Conservation (phyloP, 2,329 filamentous ascomycete genomes). For the Colletotrichum sp. region DNA sequence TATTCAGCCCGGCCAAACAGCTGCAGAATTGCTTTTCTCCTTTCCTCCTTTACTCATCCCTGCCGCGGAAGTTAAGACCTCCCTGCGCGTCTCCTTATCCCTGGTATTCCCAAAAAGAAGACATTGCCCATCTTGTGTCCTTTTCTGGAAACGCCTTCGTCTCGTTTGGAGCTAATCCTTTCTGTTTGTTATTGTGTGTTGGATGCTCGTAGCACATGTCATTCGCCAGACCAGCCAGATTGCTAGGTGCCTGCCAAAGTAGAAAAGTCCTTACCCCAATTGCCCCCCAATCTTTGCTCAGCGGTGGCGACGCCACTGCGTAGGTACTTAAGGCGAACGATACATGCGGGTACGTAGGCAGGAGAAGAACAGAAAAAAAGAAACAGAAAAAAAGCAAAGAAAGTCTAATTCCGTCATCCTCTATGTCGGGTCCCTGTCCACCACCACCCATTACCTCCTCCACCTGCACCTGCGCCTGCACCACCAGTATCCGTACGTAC, state of each 20-base stretch:
- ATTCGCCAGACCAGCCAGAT: not conserved
- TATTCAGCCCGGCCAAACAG: not conserved
- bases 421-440: not conserved
- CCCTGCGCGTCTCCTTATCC: not conserved
- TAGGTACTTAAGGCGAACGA: not conserved
- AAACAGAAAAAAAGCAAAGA: not conserved
- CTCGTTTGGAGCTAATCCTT: not conserved
- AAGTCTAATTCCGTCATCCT: not conserved
- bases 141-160: not conserved
- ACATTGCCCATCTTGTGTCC: not conserved
- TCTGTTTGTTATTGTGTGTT: slow-evolving; percentile 5
- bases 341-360: not conserved
- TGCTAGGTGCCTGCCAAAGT: not conserved
- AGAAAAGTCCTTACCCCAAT: not conserved
- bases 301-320: not conserved
- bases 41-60: not conserved
- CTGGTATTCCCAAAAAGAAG: not conserved
- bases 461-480: not conserved
- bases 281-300: not conserved
- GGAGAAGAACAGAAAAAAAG: not conserved
- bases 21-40: not conserved
- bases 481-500: not conserved
- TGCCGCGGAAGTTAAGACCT: not conserved
- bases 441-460: not conserved
- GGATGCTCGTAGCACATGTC: not conserved